Percentiles rank a stretch among this genome's conserved stretches.
Conservation (phyloP, 2,329 filamentous ascomycete genomes). For the Ophiocordyceps unilateralis region DNA sequence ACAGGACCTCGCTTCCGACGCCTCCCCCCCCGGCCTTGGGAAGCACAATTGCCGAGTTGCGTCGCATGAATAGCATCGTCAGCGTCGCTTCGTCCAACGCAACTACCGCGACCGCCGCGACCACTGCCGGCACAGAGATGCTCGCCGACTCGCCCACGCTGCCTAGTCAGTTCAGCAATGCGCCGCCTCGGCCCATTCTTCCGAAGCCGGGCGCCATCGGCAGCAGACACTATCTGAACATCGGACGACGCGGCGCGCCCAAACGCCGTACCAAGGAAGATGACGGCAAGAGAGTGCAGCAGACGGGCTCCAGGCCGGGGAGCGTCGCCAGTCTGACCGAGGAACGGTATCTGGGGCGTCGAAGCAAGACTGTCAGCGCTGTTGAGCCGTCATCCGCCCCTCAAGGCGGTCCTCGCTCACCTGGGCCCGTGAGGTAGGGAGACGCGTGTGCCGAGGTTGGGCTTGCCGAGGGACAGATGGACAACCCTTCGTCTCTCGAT, state of each 20-base stretch:
- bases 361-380: background rate
- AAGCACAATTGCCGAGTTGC: conserved; percentile 31
- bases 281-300: too few species aligned
- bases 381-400: background rate
- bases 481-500: too few species aligned
- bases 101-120: conserved; percentile 7
- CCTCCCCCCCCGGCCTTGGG: conserved; percentile 12
- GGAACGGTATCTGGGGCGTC: background rate
- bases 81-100: conserved; percentile 20
- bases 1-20: conserved; percentile 4
- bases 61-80: conserved; percentile 38
- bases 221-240: conserved; percentile 27
- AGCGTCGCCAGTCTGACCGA: background rate
- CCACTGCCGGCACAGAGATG: conserved; percentile 6
- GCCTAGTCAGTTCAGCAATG: conserved; percentile 19
- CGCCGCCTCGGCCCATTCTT: conserved; percentile 6
- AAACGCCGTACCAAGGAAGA: too few species aligned
- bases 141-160: conserved; percentile 20
- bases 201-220: conserved; percentile 17
- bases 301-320: too few species aligned
- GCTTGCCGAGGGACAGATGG: background rate
- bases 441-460: background rate
- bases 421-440: background rate
- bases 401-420: background rate
- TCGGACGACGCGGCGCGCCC: conserved; percentile 12